Evolutionary conservation across 345 rosid genomes (phyloP).

Genomic region (Populus pruinosa): DNA sequence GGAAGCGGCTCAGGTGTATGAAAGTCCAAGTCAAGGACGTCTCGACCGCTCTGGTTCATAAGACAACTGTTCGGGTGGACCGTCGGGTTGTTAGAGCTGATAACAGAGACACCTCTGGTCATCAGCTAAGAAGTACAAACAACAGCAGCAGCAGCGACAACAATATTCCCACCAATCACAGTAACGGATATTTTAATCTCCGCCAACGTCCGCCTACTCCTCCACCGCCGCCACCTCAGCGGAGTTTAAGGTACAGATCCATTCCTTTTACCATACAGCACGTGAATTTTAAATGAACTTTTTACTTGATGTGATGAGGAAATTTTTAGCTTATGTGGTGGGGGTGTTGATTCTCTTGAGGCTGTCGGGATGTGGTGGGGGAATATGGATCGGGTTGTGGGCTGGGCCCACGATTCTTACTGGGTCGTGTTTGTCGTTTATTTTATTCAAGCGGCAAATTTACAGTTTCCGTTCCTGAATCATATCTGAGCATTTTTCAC

Average conservation of each 20-base stretch:
- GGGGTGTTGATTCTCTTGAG: neutral
- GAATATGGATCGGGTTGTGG: neutral
- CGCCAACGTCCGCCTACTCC: conserved; percentile 54
- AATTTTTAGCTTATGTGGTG: neutral
- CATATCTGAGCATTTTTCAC: neutral
- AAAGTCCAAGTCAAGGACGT: conserved; percentile 58
- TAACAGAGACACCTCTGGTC: conserved; percentile 22
- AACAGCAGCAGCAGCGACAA: neutral
- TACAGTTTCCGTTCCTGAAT: neutral
- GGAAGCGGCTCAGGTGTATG: conserved; percentile 74
- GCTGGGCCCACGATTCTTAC: neutral
- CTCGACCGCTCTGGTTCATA: conserved; percentile 32
- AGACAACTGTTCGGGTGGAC: conserved; percentile 50
- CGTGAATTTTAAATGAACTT: neutral
- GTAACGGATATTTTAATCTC: conserved; percentile 44
- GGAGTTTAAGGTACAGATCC: conserved; percentile 53
- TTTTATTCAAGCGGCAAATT: neutral
- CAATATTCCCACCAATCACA: conserved; percentile 7
- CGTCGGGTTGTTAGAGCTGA: conserved; percentile 48
- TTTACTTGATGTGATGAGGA: neutral
- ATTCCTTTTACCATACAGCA: neutral
- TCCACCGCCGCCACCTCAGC: conserved; percentile 43
- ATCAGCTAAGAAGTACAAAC: conserved; percentile 22
- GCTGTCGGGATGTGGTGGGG: neutral
- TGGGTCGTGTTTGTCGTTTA: neutral